These are phyloP conservation scores for Vitis hybrid DNA, from an alignment of 177 flowering plant species.

Conservation along the genomic window DNA sequence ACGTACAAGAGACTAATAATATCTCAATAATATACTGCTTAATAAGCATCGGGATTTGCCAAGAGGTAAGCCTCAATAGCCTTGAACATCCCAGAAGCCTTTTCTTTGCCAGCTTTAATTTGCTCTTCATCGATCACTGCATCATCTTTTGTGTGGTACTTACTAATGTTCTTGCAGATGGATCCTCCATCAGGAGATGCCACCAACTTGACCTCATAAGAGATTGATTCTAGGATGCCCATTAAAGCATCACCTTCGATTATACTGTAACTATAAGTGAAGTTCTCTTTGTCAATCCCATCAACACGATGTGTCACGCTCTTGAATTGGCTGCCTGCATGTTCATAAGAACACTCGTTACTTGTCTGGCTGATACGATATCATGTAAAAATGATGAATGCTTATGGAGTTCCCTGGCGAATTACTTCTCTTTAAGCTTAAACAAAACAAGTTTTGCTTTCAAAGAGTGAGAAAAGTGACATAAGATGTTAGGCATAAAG, in stretches of 20 bases:
- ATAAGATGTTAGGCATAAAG: too few species aligned
- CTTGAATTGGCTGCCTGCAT: background rate
- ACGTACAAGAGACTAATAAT: too few species aligned
- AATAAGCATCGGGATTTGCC: slow-evolving; percentile 20
- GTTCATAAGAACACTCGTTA: too few species aligned
- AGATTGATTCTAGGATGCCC: slow-evolving; percentile 22
- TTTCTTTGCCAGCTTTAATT: slow-evolving; percentile 18
- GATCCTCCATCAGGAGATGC: slow-evolving; percentile 23
- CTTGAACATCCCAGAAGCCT: slow-evolving; percentile 14
- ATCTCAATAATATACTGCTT: too few species aligned
- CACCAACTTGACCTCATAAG: slow-evolving; percentile 24
- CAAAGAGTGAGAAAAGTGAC: too few species aligned
- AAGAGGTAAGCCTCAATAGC: slow-evolving; percentile 21
- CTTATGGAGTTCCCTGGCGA: too few species aligned
- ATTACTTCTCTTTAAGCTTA: too few species aligned
- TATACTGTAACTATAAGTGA: slow-evolving; percentile 11
- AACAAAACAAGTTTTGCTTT: too few species aligned
- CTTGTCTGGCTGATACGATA: too few species aligned
- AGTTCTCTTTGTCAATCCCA: slow-evolving; percentile 7
- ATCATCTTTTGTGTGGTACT: slow-evolving; percentile 11
- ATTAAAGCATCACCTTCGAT: slow-evolving; percentile 23
- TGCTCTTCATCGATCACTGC: slow-evolving; percentile 31
- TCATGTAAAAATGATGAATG: too few species aligned
- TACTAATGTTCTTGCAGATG: slow-evolving; percentile 21
- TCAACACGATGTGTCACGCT: slow-evolving; percentile 5